phyloP scores from a whole-genome alignment of 2,329 filamentous ascomycete species.

The Xylaria sp. region DNA sequence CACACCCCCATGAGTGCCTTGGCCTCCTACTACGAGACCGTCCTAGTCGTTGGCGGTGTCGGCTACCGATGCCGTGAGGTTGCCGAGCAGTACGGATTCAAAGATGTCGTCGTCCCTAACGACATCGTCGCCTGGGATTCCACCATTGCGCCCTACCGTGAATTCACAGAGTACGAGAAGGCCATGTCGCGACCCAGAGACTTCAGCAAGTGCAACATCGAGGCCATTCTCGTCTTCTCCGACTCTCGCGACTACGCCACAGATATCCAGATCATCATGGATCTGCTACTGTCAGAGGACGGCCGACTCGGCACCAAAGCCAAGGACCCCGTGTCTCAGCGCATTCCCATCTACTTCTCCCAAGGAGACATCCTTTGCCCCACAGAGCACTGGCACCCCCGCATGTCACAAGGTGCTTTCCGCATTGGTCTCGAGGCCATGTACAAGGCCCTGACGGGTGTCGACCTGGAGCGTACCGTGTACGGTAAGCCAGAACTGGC shows the following conservation, averaged over 20 bases:
- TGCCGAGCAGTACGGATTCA: slow-evolving; percentile 68
- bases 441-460: slow-evolving; percentile 64
- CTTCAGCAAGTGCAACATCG: slow-evolving; percentile 66
- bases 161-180: slow-evolving; percentile 63
- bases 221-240: slow-evolving; percentile 70
- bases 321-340: slow-evolving; percentile 58
- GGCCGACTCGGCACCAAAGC: slow-evolving; percentile 60
- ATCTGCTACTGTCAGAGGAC: slow-evolving; percentile 63
- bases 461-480: slow-evolving; percentile 67
- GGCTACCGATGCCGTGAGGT: slow-evolving; percentile 70
- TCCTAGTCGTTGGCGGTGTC: slow-evolving; percentile 70
- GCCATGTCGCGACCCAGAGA: slow-evolving; percentile 63
- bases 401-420: slow-evolving; percentile 72
- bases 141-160: slow-evolving; percentile 62
- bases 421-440: slow-evolving; percentile 68
- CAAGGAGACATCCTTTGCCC: slow-evolving; percentile 51
- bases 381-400: slow-evolving; percentile 58
- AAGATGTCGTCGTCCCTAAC: slow-evolving; percentile 67
- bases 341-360: slow-evolving; percentile 66
- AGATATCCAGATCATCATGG: slow-evolving; percentile 72
- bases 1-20: slow-evolving; percentile 74
- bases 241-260: slow-evolving; percentile 70
- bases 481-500: slow-evolving; percentile 71
- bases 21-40: slow-evolving; percentile 70
- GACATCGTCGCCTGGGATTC: slow-evolving; percentile 67